Evolutionary conservation across 192 early-diverging fungal species (phyloP).

Genomic region (Podila epigama): DNA sequence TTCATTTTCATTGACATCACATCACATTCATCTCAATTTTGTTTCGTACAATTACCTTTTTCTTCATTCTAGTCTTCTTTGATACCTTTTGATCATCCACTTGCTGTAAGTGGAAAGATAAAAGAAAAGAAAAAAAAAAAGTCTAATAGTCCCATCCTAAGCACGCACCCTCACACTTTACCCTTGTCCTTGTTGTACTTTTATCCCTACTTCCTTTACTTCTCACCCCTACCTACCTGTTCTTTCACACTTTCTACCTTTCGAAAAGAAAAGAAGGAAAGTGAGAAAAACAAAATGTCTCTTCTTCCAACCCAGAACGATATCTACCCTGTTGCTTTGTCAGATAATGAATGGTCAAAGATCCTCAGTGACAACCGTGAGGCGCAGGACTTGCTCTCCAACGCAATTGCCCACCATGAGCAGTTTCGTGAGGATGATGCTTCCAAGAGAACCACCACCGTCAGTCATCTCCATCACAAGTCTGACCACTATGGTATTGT

Average conservation of each 20-base stretch:
- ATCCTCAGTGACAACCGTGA: conserved; percentile 49
- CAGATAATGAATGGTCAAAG: conserved; percentile 42
- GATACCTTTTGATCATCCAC: too few relatives aligned
- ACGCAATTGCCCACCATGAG: conserved; percentile 52
- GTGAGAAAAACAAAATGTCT: too few relatives aligned
- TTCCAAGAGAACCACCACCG: conserved; percentile 55
- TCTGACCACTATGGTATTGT: conserved; percentile 3
- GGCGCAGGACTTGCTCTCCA: conserved; percentile 54
- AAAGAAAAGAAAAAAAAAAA: too few relatives aligned
- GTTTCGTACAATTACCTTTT: too few relatives aligned
- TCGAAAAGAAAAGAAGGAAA: too few relatives aligned
- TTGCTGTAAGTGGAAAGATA: too few relatives aligned
- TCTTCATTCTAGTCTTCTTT: too few relatives aligned
- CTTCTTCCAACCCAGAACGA: conserved; percentile 29
- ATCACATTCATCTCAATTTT: too few relatives aligned
- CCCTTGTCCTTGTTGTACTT: not conserved
- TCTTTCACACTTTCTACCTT: not conserved
- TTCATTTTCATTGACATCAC: too few relatives aligned
- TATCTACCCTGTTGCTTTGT: conserved; percentile 17
- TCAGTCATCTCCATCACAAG: conserved; percentile 7
- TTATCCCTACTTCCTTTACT: not conserved
- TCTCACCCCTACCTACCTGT: not conserved
- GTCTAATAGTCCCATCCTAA: too few relatives aligned
- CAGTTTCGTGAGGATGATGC: conserved; percentile 53
- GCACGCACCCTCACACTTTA: not conserved